Conservation (phyloP, 805 yeast genomes). For the Candida vartiovaarae region DNA sequence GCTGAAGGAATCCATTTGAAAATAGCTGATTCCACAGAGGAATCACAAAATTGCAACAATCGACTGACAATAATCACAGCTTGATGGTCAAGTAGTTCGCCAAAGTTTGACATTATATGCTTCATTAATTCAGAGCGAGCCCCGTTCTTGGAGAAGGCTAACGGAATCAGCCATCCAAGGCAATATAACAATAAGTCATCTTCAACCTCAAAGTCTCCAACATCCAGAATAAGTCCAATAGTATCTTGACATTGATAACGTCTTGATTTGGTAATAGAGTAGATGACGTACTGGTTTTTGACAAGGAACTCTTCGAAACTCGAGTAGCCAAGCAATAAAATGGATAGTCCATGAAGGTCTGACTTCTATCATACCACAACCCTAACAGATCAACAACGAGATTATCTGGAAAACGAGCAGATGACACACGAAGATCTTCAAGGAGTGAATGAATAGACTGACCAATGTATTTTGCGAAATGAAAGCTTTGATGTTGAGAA, state of each 20-base stretch:
- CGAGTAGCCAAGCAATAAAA: slow-evolving; percentile 6
- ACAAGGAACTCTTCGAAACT: slow-evolving; percentile 2
- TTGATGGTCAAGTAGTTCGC: slow-evolving; percentile 17
- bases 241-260: neutral
- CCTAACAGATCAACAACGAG: slow-evolving; percentile 12
- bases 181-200: slow-evolving; percentile 26
- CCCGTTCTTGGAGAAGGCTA: slow-evolving; percentile 37
- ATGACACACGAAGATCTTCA: neutral
- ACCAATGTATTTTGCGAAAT: slow-evolving; percentile 18
- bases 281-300: slow-evolving; percentile 29
- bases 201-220: slow-evolving; percentile 1
- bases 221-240: neutral
- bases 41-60: slow-evolving; percentile 34
- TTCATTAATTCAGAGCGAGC: slow-evolving; percentile 27
- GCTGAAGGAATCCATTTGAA: slow-evolving; percentile 10
- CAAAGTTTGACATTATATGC: slow-evolving; percentile 11
- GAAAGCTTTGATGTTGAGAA: slow-evolving; percentile 5
- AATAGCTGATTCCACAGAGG: slow-evolving; percentile 24
- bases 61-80: slow-evolving; percentile 29
- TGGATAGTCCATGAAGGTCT: slow-evolving; percentile 8
- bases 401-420: neutral
- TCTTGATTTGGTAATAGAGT: slow-evolving; percentile 30
- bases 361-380: slow-evolving; percentile 4
- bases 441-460: slow-evolving; percentile 1
- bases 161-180: slow-evolving; percentile 34